Base-by-base conservation (phyloP, 2,329 filamentous ascomycete genomes). In the Cladophialophora yegresii region DNA sequence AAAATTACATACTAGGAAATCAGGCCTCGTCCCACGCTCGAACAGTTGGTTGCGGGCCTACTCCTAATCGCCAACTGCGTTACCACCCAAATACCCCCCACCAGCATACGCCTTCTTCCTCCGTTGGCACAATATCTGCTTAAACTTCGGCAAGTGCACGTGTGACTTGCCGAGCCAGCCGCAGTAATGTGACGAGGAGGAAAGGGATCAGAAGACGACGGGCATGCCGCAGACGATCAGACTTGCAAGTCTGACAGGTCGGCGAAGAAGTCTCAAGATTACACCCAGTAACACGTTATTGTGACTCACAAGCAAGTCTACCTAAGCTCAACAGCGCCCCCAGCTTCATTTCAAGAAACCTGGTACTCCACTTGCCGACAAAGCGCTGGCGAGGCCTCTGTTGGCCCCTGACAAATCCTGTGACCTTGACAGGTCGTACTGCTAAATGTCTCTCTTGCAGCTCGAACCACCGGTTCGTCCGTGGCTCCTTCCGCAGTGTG, bases 391-490 rank as follows among this genome's bases (percentile, higher is more conserved):
- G 47, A 45, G 47, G 43, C 13, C 26, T 60, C 56, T 58, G 58
- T 62, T 62, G 61, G 56, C 40, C 30, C 47, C 53, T 67, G 66
- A 66, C 66, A 68, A 68, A 68, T 68, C 66, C 61, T 60, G 64
- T 55, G 30, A 64, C 64, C 36, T 60, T 65, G 66, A 66, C 66
- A 64, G 54, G 64, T 68, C 51, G 61, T 62, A 66, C 66, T 45
- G 55, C 30, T 22, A 28, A 55, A 55, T 53, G 62, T 54, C 47
- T 61, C 32, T 62, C 63, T 58, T 59, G 51, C 68, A 62, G 67
- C 68, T 67, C 63, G 65, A 61, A 63, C 68, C 67, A 70, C 58
- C 67, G 20, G 68, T 70, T 70, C 67, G 63, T 66, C 60, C 33
- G 43, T 54, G 58, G 45, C 61, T 33, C 57, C 40, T 33, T 20